Base-by-base conservation (phyloP, 768 basidiomycete species). In the Coprinopsis cinerea region DNA sequence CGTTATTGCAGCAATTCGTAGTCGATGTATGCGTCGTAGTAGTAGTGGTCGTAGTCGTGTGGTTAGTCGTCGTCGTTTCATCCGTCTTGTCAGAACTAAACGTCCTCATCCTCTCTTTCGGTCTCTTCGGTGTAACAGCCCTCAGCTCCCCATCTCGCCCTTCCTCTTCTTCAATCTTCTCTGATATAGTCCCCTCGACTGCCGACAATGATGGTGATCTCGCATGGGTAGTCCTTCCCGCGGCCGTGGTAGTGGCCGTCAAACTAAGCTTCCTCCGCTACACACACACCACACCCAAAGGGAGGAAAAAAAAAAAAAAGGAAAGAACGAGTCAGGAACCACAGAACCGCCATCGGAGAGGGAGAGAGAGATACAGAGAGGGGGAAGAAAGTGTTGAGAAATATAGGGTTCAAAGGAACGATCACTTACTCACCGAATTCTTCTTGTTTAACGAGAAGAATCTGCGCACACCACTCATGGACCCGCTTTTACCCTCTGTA, bases 371-470 rank as follows among this genome's bases (percentile, higher is more conserved):
- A 7, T 7, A 11, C 10, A 11, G 18, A 11, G 11, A 10, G 10
- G 18, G 18, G 22, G 17, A 36, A 48, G 44, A 32, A 34, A 36
- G 40, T 42, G 20, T 20, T 32, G 22, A 35, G 52, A 10, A 47
- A n/a, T 24, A 24, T 20, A 26, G 39, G 44, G 6, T 32, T 39
- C 18, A 44, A 25, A n/a, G 26, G 48, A 32, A 17, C 42, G 52
- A 48, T 28, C 44, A 57, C 53, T 54, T 37, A 67, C 70, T 56
- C 54, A 71, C 71, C 57, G 67, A 69, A 52, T 61, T 64, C 58
- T 70, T 72, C 52, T 64, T 61, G 42, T 57, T 63, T 32, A 72
- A 44, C 17, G 71, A 67, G 46, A 75, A 72, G 53, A 75, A 66
- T 36, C 70, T 64, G 28, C 63, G 64, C 28, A 70, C 57, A 36